Base-by-base conservation (phyloP, 306 rosid genomes). In the Mimosa bimucronata region DNA sequence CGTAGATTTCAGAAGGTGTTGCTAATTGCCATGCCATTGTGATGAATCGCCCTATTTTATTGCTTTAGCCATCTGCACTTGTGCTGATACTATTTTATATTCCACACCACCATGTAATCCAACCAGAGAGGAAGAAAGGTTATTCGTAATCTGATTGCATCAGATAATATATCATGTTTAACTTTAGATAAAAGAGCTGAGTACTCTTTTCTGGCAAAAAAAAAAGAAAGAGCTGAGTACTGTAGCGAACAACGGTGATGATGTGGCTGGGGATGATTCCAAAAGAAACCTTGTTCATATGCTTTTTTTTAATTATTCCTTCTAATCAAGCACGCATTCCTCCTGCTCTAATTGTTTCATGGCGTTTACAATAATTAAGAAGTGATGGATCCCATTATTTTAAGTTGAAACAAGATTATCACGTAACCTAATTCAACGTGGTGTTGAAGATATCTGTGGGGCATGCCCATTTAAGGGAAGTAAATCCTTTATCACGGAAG, bases 401-500 rank as follows among this genome's bases (percentile, higher is more conserved):
- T 65, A 23, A 28, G 44, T 6, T 44, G 42, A 73, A 2, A n/a
- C 2, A 25, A 5, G 75, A 29, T 5, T 23, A 69, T 25, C 40
- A 55, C 38, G 29, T 58, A 58, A 78, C 37, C 84, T 55, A 29
- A 41, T 6, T 37, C 5, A 60, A 77, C 34, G 62, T 66, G 71
- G 4, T 75, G 0, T 75, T 66, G 74, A 62, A 28, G 60, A 25
- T 82, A 44, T 74, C 44, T 40, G 62, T 68, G 75, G 74, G 31
- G 44, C 62, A 83, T 88, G 88, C 74, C 94, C 93, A 77, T 89
- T 79, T 85, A 88, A 89, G 92, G 89, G 82, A 90, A 90, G 90
- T 61, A 13, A 5, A 28, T 61, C 10, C 37, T 28, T 1, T 61
- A 0, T 61, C 4, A 65, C 41, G 7, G 50, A 29, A 55, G 10